Percentiles rank a stretch among this genome's conserved stretches.
Evolutionary conservation across 495 filamentous ascomycete genomes (phyloP).

Genomic region (Usnea hakonensis): DNA sequence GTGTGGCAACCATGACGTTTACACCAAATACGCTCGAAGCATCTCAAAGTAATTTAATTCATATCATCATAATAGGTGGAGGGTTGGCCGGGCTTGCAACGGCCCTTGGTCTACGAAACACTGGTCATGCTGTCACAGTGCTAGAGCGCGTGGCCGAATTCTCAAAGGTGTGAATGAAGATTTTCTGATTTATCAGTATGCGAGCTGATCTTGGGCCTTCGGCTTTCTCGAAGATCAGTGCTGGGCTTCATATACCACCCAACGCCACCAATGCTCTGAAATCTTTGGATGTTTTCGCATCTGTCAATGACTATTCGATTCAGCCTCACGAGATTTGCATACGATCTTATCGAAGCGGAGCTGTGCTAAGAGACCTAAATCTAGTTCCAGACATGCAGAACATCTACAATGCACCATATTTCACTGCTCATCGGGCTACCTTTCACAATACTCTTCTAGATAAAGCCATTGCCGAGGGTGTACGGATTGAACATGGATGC

Average conservation of each 20-base stretch:
- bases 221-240: no score
- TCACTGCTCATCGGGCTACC: background rate
- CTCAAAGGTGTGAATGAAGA: no score
- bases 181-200: no score
- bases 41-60: no score
- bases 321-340: background rate
- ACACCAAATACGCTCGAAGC: no score
- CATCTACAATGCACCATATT: background rate
- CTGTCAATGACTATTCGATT: background rate
- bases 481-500: background rate
- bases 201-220: no score
- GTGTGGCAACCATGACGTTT: no score
- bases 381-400: background rate
- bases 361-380: background rate
- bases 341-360: background rate
- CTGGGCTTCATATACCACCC: background rate
- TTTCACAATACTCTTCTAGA: background rate
- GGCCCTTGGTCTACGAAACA: no score
- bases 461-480: background rate
- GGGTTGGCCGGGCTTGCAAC: no score
- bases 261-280: background rate
- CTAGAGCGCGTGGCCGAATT: no score
- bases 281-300: background rate
- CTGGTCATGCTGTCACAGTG: no score
- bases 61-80: no score